Evolutionary conservation across 371 early-diverging fungal genomes (phyloP).

Genomic region (Syncephalastrum racemosum): DNA sequence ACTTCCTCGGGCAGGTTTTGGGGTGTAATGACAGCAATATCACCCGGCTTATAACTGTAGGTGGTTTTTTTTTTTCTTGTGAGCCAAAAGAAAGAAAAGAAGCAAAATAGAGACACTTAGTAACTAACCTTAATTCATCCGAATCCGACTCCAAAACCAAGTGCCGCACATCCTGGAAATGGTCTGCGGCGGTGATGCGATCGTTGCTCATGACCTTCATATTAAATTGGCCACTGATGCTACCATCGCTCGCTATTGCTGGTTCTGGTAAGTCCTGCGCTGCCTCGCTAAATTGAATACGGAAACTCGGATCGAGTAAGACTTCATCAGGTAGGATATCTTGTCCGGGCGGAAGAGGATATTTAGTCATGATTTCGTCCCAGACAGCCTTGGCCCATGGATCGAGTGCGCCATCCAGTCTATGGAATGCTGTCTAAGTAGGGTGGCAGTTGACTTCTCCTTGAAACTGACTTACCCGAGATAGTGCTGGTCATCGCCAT

Average conservation of each 20-base stretch:
- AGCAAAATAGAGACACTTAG: background rate
- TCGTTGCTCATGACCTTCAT: constrained; percentile 48
- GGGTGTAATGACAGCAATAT: constrained; percentile 78
- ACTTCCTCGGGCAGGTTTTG: constrained; percentile 71
- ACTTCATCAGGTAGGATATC: constrained; percentile 59
- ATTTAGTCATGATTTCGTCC: constrained; percentile 55
- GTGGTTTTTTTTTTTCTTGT: background rate
- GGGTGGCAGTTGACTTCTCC: background rate
- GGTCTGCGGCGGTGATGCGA: constrained; percentile 75
- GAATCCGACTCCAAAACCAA: constrained; percentile 49
- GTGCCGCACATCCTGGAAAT: constrained; percentile 92
- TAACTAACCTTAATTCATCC: constrained; percentile 18
- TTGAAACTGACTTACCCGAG: constrained; percentile 65
- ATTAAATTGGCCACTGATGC: constrained; percentile 26
- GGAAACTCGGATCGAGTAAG: constrained; percentile 38
- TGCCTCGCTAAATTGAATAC: constrained; percentile 24
- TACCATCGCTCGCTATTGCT: too few relatives aligned
- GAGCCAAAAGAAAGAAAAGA: too few relatives aligned
- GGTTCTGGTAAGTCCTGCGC: too few relatives aligned
- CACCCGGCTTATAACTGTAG: constrained; percentile 76
- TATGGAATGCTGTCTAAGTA: constrained; percentile 13
- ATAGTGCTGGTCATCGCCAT: constrained; percentile 97
- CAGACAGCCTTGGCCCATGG: constrained; percentile 84
- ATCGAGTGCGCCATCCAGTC: constrained; percentile 81
- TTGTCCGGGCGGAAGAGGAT: constrained; percentile 58